Percentiles rank a stretch among this genome's conserved stretches.
phyloP scores from a whole-genome alignment of 2,329 filamentous ascomycete species.

The Penicillium sp. region DNA sequence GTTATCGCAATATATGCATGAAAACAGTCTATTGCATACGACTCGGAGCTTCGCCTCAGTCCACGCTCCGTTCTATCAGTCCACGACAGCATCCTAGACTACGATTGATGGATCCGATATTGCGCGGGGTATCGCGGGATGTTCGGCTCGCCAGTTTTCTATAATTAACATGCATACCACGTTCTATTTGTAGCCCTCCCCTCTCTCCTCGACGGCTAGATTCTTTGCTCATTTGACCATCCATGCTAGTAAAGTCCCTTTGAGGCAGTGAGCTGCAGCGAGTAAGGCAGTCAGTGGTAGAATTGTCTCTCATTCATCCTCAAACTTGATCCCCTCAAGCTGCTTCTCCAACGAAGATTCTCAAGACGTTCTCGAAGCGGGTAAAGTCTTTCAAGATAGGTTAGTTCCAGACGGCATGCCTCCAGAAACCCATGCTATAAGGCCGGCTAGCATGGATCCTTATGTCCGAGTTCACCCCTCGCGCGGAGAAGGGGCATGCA shows the following conservation, averaged over 20 bases:
- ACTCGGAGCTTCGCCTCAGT: neutral
- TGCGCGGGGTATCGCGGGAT: neutral
- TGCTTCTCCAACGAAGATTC: neutral
- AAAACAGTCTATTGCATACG: neutral
- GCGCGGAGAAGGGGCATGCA: constrained; percentile 1
- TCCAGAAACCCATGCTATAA: neutral
- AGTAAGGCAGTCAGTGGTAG: neutral
- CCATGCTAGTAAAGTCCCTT: neutral
- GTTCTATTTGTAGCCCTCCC: neutral
- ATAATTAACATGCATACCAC: neutral
- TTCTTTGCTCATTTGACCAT: neutral
- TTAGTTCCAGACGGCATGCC: neutral
- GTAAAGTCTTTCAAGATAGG: neutral
- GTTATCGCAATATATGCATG: neutral
- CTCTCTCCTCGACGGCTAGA: no score
- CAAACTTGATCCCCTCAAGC: neutral
- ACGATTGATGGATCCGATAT: neutral
- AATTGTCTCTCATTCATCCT: neutral
- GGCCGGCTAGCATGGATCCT: neutral
- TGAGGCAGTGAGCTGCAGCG: neutral
- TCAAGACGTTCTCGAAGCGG: neutral
- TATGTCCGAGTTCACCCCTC: constrained; percentile 3
- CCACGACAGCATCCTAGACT: neutral
- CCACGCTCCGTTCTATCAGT: neutral
- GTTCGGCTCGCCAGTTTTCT: neutral